phyloP scores from a whole-genome alignment of 352 stramenopile genomes.

The Globisporangium barbulae region DNA sequence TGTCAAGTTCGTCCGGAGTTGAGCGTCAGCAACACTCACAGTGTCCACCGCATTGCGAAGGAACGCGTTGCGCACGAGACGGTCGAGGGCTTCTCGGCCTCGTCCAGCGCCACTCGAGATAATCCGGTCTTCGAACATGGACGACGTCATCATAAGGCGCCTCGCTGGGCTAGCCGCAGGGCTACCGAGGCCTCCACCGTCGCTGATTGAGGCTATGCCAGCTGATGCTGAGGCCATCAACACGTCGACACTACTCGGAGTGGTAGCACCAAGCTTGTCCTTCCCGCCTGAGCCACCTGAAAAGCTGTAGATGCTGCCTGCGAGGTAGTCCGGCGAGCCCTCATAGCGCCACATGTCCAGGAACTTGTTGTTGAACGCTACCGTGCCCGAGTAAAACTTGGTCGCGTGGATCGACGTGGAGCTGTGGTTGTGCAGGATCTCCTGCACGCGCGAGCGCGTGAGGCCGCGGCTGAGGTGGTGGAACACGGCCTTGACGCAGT shows the following conservation, averaged over 20 bases:
- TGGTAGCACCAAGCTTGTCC: slow-evolving; percentile 1
- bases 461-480: slow-evolving; percentile 71
- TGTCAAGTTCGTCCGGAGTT: not conserved
- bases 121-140: slow-evolving; percentile 44
- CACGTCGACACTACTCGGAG: not conserved
- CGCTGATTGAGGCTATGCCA: not conserved
- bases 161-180: slow-evolving; percentile 11
- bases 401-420: slow-evolving; percentile 60
- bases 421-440: slow-evolving; percentile 67
- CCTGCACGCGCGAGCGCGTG: slow-evolving; percentile 54
- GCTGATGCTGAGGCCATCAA: not conserved
- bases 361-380: slow-evolving; percentile 79
- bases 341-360: slow-evolving; percentile 81
- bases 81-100: slow-evolving; percentile 53
- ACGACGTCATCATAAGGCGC: slow-evolving; percentile 22
- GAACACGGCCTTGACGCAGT: slow-evolving; percentile 74
- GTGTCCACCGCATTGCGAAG: slow-evolving; percentile 21
- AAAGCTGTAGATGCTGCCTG: slow-evolving; percentile 30
- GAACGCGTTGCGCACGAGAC: slow-evolving; percentile 48
- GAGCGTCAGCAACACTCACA: not conserved
- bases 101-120: slow-evolving; percentile 38
- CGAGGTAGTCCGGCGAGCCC: slow-evolving; percentile 74
- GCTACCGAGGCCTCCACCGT: not conserved
- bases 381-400: slow-evolving; percentile 69
- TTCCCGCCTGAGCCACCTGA: slow-evolving; percentile 15